Evolutionary conservation across 2,329 filamentous ascomycete genomes (phyloP).

Genomic region (Simplicillium sp.): DNA sequence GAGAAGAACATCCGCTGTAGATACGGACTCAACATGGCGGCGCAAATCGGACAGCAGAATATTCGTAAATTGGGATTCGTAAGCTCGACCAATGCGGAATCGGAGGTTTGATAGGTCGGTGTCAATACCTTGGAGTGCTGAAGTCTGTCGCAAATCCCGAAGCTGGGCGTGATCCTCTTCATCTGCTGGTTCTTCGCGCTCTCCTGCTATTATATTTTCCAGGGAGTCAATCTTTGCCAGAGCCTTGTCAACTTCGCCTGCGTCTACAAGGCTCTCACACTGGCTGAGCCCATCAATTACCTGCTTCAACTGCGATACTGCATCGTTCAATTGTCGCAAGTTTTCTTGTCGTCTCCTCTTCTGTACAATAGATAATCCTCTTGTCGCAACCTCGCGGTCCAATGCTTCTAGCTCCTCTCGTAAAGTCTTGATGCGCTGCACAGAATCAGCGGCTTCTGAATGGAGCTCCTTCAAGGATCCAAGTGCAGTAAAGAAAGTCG

Average conservation of each 20-base stretch:
- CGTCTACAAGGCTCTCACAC: conserved; percentile 75
- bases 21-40: conserved; percentile 67
- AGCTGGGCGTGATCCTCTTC: conserved; percentile 25
- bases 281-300: conserved; percentile 66
- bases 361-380: conserved; percentile 76
- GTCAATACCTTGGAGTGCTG: conserved; percentile 70
- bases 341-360: conserved; percentile 78
- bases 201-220: conserved; percentile 72
- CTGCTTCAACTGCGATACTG: conserved; percentile 71
- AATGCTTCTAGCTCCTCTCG: conserved; percentile 71
- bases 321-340: conserved; percentile 68
- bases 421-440: conserved; percentile 72
- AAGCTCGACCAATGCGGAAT: conserved; percentile 75
- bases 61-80: conserved; percentile 70
- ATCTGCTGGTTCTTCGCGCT: conserved; percentile 32
- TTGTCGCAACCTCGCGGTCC: conserved; percentile 79
- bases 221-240: conserved; percentile 68
- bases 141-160: conserved; percentile 66
- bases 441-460: conserved; percentile 83
- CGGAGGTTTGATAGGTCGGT: conserved; percentile 69
- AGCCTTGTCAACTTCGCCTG: conserved; percentile 73
- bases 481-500: conserved; percentile 90
- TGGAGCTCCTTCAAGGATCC: conserved; percentile 87
- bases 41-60: conserved; percentile 72
- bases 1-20: conserved; percentile 63